Evolutionary conservation across 495 filamentous ascomycete species (phyloP).

Genomic region (Tuber magnatum): DNA sequence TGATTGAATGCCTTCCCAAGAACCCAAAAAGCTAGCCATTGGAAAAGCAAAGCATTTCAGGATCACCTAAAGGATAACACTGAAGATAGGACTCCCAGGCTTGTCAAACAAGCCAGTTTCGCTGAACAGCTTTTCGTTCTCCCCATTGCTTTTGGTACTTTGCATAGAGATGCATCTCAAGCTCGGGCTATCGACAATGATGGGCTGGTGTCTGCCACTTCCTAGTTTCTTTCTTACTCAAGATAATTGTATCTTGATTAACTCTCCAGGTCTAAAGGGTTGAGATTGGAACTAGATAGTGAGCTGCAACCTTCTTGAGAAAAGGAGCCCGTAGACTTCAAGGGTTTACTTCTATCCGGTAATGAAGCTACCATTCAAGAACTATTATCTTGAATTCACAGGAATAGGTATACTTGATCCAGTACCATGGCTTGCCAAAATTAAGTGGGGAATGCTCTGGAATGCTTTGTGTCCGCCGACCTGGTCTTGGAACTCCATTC

Average conservation of each 20-base stretch:
- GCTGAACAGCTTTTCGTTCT: background rate
- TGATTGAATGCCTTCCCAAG: no score
- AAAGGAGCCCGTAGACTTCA: background rate
- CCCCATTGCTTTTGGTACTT: background rate
- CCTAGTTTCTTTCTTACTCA: background rate
- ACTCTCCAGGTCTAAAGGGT: background rate
- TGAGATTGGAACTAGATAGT: background rate
- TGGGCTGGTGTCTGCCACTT: background rate
- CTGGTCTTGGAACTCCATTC: no score
- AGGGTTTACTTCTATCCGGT: no score
- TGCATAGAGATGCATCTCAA: conserved; percentile 4
- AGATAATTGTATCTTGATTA: background rate
- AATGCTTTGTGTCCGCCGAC: no score
- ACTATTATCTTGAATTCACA: no score
- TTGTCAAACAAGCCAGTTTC: background rate
- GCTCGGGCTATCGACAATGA: conserved; percentile 1
- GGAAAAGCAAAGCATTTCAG: background rate
- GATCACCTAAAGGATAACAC: background rate
- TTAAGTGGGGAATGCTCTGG: no score
- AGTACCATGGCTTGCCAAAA: no score
- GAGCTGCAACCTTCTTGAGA: background rate
- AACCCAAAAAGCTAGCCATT: no score
- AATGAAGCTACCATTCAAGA: no score
- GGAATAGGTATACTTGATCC: no score
- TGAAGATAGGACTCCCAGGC: background rate